Conservation (phyloP, 1,284 basidiomycete genomes). For the Sporisorium graminicola region DNA sequence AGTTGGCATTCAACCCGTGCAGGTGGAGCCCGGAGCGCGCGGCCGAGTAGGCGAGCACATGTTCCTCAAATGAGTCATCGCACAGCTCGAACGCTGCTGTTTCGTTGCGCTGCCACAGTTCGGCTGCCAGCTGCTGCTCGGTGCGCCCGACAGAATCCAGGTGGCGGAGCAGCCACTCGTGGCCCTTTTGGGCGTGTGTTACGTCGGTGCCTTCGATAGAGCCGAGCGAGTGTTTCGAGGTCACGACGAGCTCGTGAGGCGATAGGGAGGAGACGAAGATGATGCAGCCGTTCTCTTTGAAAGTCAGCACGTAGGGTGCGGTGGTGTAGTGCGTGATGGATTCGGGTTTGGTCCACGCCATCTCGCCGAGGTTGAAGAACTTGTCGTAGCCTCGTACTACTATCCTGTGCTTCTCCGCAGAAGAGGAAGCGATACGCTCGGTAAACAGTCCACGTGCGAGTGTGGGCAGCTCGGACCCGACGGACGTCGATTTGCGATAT, state of each 20-base stretch:
- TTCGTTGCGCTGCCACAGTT: slow-evolving; percentile 85
- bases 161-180: slow-evolving; percentile 84
- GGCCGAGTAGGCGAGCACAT: slow-evolving; percentile 85
- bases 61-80: slow-evolving; percentile 97
- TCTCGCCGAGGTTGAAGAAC: slow-evolving; percentile 97
- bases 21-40: slow-evolving; percentile 91
- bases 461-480: slow-evolving; percentile 61
- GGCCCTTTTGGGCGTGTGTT: slow-evolving; percentile 82
- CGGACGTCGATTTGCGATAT: slow-evolving; percentile 62
- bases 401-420: slow-evolving; percentile 75
- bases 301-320: slow-evolving; percentile 86
- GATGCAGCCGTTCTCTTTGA: slow-evolving; percentile 98
- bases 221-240: slow-evolving; percentile 81
- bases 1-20: slow-evolving; percentile 82
- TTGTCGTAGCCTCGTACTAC: slow-evolving; percentile 96
- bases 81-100: slow-evolving; percentile 88
- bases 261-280: slow-evolving; percentile 93
- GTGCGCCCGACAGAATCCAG: slow-evolving; percentile 77
- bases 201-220: slow-evolving; percentile 35
- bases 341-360: slow-evolving; percentile 82
- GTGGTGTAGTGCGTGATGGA: slow-evolving; percentile 74
- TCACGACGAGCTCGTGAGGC: slow-evolving; percentile 81
- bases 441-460: slow-evolving; percentile 68
- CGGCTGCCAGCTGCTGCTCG: slow-evolving; percentile 79
- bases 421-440: slow-evolving; percentile 26